These are phyloP conservation scores for Aspergillus saccharolyticus DNA, from an alignment of 495 filamentous ascomycete species.

Conservation along the genomic window DNA sequence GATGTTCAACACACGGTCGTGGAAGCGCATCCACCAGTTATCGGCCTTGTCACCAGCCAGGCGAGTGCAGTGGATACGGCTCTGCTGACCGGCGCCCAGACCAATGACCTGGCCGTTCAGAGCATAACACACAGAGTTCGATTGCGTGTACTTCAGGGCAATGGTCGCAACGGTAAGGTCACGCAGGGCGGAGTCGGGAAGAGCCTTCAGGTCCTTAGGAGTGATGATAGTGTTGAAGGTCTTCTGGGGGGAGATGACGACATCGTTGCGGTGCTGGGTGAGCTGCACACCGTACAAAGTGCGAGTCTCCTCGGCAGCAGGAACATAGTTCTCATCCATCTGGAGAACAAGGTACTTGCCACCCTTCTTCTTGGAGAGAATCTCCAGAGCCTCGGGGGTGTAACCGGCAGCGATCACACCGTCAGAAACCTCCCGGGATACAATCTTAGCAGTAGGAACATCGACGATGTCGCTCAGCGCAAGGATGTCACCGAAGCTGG, in stretches of 20 bases:
- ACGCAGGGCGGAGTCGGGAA: slow-evolving; percentile 76
- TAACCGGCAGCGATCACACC: slow-evolving; percentile 91
- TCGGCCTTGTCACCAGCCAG: slow-evolving; percentile 98
- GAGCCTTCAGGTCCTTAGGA: slow-evolving; percentile 64
- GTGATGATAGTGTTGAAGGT: slow-evolving; percentile 81
- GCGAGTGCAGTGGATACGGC: slow-evolving; percentile 95
- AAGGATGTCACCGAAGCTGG: slow-evolving; percentile 93
- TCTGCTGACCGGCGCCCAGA: slow-evolving; percentile 93
- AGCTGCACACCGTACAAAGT: slow-evolving; percentile 85
- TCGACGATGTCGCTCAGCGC: slow-evolving; percentile 89
- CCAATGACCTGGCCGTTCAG: slow-evolving; percentile 92
- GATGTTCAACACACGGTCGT: slow-evolving; percentile 76
- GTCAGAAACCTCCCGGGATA: slow-evolving; percentile 95
- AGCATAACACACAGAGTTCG: slow-evolving; percentile 97
- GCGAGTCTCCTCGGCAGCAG: slow-evolving; percentile 67
- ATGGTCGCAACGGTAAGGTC: slow-evolving; percentile 96
- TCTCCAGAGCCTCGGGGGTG: slow-evolving; percentile 74
- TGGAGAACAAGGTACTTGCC: slow-evolving; percentile 94
- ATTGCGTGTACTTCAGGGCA: slow-evolving; percentile 95
- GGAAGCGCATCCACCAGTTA: slow-evolving; percentile 99
- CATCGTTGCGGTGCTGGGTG: slow-evolving; percentile 86
- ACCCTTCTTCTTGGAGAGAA: slow-evolving; percentile 96
- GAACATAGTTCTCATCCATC: slow-evolving; percentile 85
- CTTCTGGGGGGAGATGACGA: slow-evolving; percentile 71
- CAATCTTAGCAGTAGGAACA: slow-evolving; percentile 87